Conservation (phyloP, 2,329 filamentous ascomycete species). For the Calycina marina region DNA sequence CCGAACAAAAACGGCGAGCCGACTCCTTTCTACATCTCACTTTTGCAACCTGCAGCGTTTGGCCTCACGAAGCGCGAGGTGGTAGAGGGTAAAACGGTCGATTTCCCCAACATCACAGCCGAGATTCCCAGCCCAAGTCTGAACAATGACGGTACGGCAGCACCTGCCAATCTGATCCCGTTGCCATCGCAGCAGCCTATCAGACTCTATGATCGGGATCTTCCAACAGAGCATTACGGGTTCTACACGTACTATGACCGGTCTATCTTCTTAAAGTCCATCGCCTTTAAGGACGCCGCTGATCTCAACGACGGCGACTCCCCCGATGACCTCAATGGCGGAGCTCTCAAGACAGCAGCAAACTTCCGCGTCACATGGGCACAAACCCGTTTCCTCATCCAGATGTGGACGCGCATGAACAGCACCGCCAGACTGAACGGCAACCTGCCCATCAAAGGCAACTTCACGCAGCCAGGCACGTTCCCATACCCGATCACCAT, state of each 20-base stretch:
- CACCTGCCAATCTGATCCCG: constrained; percentile 58
- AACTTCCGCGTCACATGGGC: constrained; percentile 41
- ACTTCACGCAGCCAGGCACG: constrained; percentile 31
- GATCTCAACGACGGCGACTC: constrained; percentile 27
- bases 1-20: constrained; percentile 65
- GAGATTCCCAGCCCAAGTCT: constrained; percentile 49
- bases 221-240: constrained; percentile 73
- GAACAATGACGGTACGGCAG: constrained; percentile 55
- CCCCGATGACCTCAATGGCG: constrained; percentile 38
- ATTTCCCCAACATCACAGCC: constrained; percentile 29
- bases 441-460: constrained; percentile 11
- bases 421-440: constrained; percentile 29
- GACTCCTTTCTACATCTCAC: constrained; percentile 77
- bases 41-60: constrained; percentile 36
- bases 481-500: constrained; percentile 52
- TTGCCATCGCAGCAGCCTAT: constrained; percentile 61
- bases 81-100: constrained; percentile 8
- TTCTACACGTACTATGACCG: constrained; percentile 91
- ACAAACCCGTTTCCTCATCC: constrained; percentile 46
- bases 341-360: constrained; percentile 37
- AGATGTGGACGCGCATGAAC: constrained; percentile 45
- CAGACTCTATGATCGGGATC: constrained; percentile 70
- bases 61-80: constrained; percentile 16
- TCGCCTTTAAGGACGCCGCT: constrained; percentile 30
- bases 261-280: constrained; percentile 63